Conservation (phyloP, 352 stramenopile species). For the Globisporangium middletonii region DNA sequence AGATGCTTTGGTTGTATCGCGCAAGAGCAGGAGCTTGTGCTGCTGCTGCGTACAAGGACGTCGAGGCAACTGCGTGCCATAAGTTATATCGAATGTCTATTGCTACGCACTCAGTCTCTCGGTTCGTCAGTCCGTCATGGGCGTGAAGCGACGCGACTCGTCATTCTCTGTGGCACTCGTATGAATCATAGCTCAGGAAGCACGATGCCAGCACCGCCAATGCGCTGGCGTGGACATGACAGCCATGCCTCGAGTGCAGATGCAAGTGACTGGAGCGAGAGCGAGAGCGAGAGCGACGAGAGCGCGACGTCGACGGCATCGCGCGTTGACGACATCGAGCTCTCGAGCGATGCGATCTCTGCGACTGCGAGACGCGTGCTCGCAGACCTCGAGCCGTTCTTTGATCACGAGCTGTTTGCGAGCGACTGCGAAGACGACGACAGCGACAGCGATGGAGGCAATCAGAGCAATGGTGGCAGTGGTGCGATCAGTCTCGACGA, state of each 20-base stretch:
- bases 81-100: not conserved
- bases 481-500: slow-evolving; percentile 37
- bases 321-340: not conserved
- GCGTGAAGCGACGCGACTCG: not conserved
- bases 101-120: not conserved
- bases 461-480: slow-evolving; percentile 1
- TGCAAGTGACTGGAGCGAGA: not conserved
- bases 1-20: too few species aligned
- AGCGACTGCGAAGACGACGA: slow-evolving; percentile 7
- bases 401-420: slow-evolving; percentile 11
- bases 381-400: slow-evolving; percentile 42
- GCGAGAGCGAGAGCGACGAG: too few species aligned
- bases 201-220: slow-evolving; percentile 1
- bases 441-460: slow-evolving; percentile 5
- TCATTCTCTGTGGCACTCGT: not conserved
- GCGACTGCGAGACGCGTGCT: slow-evolving; percentile 35
- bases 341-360: slow-evolving; percentile 2
- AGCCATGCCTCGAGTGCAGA: not conserved
- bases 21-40: too few species aligned
- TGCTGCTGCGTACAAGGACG: too few species aligned
- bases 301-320: not conserved
- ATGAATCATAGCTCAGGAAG: not conserved
- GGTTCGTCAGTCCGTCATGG: too few species aligned
- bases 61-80: not conserved
- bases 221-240: not conserved